Percentiles rank a stretch among this genome's conserved stretches.
Evolutionary conservation across 169 alveolate species (phyloP).

Genomic region (Plasmodium knowlesi): DNA sequence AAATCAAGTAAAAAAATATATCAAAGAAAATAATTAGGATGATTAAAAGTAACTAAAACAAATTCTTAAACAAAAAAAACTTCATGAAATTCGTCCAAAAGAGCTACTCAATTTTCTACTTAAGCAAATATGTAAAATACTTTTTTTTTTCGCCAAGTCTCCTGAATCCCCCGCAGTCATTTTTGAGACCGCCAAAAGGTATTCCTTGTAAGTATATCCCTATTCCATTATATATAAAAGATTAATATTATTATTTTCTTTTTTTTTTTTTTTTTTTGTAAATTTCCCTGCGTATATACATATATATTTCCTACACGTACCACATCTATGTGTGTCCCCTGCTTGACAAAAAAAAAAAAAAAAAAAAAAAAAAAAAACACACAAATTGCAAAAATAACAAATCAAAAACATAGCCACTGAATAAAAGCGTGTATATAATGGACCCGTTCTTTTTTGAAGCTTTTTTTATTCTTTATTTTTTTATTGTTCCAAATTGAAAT

Average conservation of each 20-base stretch:
- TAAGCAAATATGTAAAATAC: not conserved
- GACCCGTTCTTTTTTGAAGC: not conserved
- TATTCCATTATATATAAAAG: not conserved
- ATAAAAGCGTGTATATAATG: not conserved
- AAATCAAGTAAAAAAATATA: not conserved
- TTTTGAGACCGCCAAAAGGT: not conserved
- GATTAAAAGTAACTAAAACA: not conserved
- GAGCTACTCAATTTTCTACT: not conserved
- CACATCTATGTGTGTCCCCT: not conserved
- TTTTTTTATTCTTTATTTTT: slow-evolving; percentile 2
- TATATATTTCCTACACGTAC: not conserved
- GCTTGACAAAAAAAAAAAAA: not conserved
- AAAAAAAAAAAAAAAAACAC: not conserved
- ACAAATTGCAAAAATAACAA: not conserved
- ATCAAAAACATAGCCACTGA: not conserved
- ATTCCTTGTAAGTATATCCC: too few species aligned
- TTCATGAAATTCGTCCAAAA: not conserved
- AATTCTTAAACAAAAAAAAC: not conserved
- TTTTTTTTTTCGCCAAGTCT: not conserved
- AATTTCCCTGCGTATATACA: not conserved
- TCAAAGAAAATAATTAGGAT: not conserved
- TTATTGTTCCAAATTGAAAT: not conserved
- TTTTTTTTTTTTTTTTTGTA: not conserved
- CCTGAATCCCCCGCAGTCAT: not conserved
- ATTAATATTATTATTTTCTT: not conserved